Evolutionary conservation across 2,329 filamentous ascomycete species (phyloP), one percentile per base, ranked within the genome.

Genomic region (Penicillium sp.): DNA sequence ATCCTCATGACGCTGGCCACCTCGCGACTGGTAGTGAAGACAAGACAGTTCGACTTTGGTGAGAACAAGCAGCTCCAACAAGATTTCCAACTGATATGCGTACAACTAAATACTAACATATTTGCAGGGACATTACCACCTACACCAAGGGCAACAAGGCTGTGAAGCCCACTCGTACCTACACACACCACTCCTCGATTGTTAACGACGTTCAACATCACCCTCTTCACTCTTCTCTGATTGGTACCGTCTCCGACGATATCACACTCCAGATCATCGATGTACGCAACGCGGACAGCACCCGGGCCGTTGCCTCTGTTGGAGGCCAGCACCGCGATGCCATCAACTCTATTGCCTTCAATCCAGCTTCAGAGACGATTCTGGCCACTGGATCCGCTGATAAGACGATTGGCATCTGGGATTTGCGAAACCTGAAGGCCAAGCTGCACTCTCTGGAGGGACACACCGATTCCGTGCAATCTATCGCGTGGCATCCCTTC

Each of bases 161-260:
- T 33, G 81, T 98, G 55, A 86, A 87, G 70, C 89, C 93, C 13
- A 82, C 84, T 5, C 86, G 89, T 52, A 89, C 86, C 42, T 98
- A 95, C 78, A 94, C 88, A 0, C 91, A 97, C 67, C 96, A 99
- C 76, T 88, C 85, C 22, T 89, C 94, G 28, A 91, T 95, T 57
- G 95, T 99, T 74, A 99, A 99, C 76, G 95, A 99, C 72, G 93
- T 99, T 35, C 93, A 98, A 78, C 92, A 96, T 74, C 94, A 98
- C 70, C 93, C 94, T 8, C 85, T 93, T 46, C 91, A 94, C 65
- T 89, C 87, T 70, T 88, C 89, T 69, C 88, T 96, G 65, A 91
- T 99, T 63, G 96, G 94, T 64, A 94, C 91, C 16, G 95, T 97
- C 3, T 98, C 95, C 4, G 95, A 99, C 75, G 95, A 99, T 75